Base-by-base conservation (phyloP, 2,329 filamentous ascomycete species). In the Colletotrichum sp. region DNA sequence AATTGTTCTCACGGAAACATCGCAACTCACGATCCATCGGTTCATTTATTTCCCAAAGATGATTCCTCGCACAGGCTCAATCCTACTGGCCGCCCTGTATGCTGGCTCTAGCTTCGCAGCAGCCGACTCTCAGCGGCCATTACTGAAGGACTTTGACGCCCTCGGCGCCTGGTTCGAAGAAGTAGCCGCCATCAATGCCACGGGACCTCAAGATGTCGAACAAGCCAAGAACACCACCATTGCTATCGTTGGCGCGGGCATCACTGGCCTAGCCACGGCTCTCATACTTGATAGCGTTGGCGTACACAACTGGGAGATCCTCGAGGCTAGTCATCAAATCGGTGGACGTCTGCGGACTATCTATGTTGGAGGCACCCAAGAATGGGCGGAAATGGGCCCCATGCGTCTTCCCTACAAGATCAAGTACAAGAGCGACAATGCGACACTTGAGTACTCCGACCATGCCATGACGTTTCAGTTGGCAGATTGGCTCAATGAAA, bases 401-500 rank as follows among this genome's bases (percentile, higher is more conserved):
- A 92, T 92, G 90, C 84, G 90, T 5, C 63, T 68, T n/a, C 55
- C 63, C 16, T 72, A 60, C 36, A 68, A 36, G 18, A 85, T 89
- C n/a, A 87, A 84, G 5, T 87, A 89, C 78, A 80, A 87, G 6
- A 86, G 85, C 21, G 86, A 86, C 10, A 90, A 91, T 75, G 86
- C 90, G 80, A 91, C 89, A 0, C 83, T 83, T 73, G 87, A 90
- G 74, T 90, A 92, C 77, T 87, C 88, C 28, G 91, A 93, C 78
- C 90, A 92, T 79, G 87, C 89, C 77, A 88, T 93, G 82, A 90
- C 92, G 1, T 92, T 92, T 81, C 90, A 92, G 80, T 85, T 93
- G 3, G 91, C 87, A 6, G 88, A 86, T 10, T 86, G 88, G 67
- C 84, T 93, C 77, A 92, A 92, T 81, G 79, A 85, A 65, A 83